Percentiles rank a stretch among this genome's conserved stretches.
These are phyloP conservation scores for Aspergillaceae sp. DNA, from an alignment of 2,329 filamentous ascomycete genomes.

Conservation along the genomic window DNA sequence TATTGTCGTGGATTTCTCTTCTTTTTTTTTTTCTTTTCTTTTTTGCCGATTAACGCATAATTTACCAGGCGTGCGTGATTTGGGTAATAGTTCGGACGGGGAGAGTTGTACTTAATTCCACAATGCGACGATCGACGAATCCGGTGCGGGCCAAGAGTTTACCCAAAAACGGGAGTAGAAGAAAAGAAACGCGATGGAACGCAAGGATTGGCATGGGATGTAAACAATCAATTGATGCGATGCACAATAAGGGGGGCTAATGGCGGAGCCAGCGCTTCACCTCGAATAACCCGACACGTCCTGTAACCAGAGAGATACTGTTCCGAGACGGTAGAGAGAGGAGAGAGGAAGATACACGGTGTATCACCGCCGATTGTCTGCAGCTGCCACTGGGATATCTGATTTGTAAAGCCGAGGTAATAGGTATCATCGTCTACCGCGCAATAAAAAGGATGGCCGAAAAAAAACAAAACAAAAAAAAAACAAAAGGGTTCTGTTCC, in stretches of 20 bases:
- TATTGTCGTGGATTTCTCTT: too few relatives aligned
- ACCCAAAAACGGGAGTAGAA: not conserved
- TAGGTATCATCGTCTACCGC: not conserved
- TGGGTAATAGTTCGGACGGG: too few relatives aligned
- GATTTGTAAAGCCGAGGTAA: not conserved
- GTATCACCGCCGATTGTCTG: constrained; percentile 1
- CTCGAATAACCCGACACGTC: too few relatives aligned
- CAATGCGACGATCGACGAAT: too few relatives aligned
- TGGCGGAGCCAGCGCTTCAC: too few relatives aligned
- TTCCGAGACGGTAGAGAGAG: not conserved
- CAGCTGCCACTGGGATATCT: not conserved
- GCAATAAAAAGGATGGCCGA: not conserved
- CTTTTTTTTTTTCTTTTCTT: too few relatives aligned
- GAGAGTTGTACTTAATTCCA: too few relatives aligned
- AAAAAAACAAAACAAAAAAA: not conserved
- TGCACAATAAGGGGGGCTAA: too few relatives aligned
- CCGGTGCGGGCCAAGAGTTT: not conserved
- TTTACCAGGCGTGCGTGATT: too few relatives aligned
- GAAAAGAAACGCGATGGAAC: not conserved
- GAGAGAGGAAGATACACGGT: not conserved
- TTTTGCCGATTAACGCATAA: too few relatives aligned
- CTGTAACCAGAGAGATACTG: too few relatives aligned
- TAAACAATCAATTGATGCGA: not conserved
- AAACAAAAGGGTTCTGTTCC: not conserved
- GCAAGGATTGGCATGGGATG: not conserved